Evolutionary conservation across 768 basidiomycete species (phyloP).

Genomic region (Boletus bicolor): DNA sequence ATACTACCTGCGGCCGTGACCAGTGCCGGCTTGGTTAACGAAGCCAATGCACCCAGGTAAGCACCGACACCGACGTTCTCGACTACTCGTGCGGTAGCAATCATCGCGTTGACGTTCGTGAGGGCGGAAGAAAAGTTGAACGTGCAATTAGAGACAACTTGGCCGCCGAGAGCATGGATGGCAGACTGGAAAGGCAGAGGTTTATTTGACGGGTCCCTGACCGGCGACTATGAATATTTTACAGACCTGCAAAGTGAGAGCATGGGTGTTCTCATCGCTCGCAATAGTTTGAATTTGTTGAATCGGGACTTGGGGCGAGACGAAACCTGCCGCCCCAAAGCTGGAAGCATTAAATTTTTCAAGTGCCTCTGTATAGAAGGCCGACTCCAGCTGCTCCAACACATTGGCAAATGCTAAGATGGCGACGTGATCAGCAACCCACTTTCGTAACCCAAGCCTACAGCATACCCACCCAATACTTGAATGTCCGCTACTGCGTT

Average conservation of each 20-base stretch:
- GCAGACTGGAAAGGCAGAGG: constrained; percentile 33
- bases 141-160: constrained; percentile 53
- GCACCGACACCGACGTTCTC: constrained; percentile 76
- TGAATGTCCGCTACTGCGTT: constrained; percentile 29
- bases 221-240: no score
- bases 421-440: background rate
- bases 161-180: constrained; percentile 51
- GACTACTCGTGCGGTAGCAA: constrained; percentile 65
- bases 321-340: constrained; percentile 65
- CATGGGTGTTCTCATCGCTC: constrained; percentile 61
- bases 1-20: constrained; percentile 70
- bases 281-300: constrained; percentile 62
- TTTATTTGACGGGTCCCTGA: background rate
- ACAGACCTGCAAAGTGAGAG: constrained; percentile 49
- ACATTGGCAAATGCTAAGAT: constrained; percentile 68
- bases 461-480: constrained; percentile 63
- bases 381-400: constrained; percentile 68
- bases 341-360: constrained; percentile 60
- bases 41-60: constrained; percentile 70
- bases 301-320: constrained; percentile 48
- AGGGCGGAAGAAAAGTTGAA: constrained; percentile 68
- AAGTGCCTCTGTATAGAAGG: constrained; percentile 67
- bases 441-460: background rate
- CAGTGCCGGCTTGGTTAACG: constrained; percentile 57
- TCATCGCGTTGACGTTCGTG: constrained; percentile 66